Conservation (phyloP, 208 protist genomes). For the Angomonas desouzai region DNA sequence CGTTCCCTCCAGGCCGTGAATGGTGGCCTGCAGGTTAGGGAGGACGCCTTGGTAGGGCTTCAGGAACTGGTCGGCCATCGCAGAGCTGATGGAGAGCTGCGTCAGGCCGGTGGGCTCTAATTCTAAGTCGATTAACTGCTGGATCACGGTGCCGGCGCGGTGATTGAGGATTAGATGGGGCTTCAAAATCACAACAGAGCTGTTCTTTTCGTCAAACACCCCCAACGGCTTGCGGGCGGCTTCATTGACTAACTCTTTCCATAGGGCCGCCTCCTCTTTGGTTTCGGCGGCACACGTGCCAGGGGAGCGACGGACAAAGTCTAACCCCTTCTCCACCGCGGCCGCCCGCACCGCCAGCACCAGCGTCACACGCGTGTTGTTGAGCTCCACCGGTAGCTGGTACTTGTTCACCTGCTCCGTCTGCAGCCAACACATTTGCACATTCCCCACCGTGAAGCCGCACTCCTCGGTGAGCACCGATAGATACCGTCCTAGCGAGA, state of each 20-base stretch:
- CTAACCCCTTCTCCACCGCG: slow-evolving; percentile 61
- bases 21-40: slow-evolving; percentile 48
- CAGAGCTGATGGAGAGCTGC: slow-evolving; percentile 48
- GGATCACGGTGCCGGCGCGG: slow-evolving; percentile 40
- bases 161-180: slow-evolving; percentile 45
- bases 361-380: slow-evolving; percentile 47
- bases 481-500: slow-evolving; percentile 56
- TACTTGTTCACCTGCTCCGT: slow-evolving; percentile 25
- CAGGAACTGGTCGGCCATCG: slow-evolving; percentile 49
- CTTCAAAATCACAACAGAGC: slow-evolving; percentile 78
- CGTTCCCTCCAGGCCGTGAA: slow-evolving; percentile 43
- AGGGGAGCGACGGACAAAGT: slow-evolving; percentile 48
- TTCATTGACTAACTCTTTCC: slow-evolving; percentile 29
- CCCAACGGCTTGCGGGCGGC: slow-evolving; percentile 51
- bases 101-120: slow-evolving; percentile 63
- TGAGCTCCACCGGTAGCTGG: slow-evolving; percentile 43
- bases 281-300: slow-evolving; percentile 49
- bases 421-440: slow-evolving; percentile 70
- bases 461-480: slow-evolving; percentile 80
- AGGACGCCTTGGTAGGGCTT: slow-evolving; percentile 77
- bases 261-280: slow-evolving; percentile 45
- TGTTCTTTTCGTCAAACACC: slow-evolving; percentile 58
- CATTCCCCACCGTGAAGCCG: slow-evolving; percentile 49
- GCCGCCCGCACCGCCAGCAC: slow-evolving; percentile 29
- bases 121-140: slow-evolving; percentile 54